Percentiles rank a stretch among this genome's conserved stretches.
Evolutionary conservation across 495 filamentous ascomycete genomes (phyloP).

Genomic region (Podospora pseudocomata): DNA sequence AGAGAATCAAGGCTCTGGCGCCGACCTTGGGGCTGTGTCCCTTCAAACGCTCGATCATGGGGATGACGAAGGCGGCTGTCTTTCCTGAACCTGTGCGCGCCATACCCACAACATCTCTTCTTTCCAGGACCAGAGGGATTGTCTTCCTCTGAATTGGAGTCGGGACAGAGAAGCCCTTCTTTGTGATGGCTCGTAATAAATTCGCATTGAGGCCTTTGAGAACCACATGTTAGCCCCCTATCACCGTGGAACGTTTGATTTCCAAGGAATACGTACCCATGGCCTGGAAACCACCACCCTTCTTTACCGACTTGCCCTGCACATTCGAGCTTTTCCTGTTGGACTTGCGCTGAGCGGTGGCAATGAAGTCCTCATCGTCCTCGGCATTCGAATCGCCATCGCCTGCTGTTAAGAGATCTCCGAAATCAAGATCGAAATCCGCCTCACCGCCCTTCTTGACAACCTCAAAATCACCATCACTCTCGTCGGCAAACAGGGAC

Average conservation of each 20-base stretch:
- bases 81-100: constrained; percentile 95
- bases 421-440: constrained; percentile 37
- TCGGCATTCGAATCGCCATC: constrained; percentile 29
- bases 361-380: constrained; percentile 72
- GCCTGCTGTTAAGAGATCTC: constrained; percentile 40
- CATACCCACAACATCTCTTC: constrained; percentile 95
- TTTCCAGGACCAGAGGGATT: constrained; percentile 83
- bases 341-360: constrained; percentile 72
- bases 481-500: constrained; percentile 65
- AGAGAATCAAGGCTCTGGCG: constrained; percentile 78
- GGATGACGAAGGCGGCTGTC: constrained; percentile 95
- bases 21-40: constrained; percentile 83
- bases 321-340: constrained; percentile 79
- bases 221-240: constrained; percentile 11
- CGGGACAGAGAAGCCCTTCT: constrained; percentile 91
- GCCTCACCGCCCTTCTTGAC: constrained; percentile 14
- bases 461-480: constrained; percentile 26
- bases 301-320: constrained; percentile 84
- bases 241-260: constrained; percentile 1
- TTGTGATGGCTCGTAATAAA: constrained; percentile 80
- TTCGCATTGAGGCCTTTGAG: constrained; percentile 64
- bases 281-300: constrained; percentile 91
- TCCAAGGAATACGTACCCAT: constrained; percentile 59
- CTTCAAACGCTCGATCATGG: constrained; percentile 93
- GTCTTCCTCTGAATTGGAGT: constrained; percentile 97